Conservation (phyloP, 164 flowering plant species). For the Tetrastigma voinierianum region DNA sequence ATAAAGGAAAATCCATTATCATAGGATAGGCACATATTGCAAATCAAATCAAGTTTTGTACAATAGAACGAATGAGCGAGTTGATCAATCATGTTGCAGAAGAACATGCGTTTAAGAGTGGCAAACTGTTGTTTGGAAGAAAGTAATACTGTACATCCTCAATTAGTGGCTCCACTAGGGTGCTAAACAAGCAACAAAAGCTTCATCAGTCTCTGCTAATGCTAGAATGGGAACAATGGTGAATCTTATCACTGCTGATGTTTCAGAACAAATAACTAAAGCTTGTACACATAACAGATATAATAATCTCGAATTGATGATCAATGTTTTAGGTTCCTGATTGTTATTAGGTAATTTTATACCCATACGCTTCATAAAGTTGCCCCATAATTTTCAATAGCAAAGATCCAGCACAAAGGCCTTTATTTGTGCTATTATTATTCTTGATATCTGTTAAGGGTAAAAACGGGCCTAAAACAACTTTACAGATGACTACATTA, state of each 20-base stretch:
- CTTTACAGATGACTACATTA: background rate
- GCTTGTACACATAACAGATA: no score
- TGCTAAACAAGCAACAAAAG: no score
- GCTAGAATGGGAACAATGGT: background rate
- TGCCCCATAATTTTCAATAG: background rate
- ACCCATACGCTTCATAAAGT: background rate
- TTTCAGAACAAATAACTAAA: background rate
- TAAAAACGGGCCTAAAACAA: background rate
- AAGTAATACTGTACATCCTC: no score
- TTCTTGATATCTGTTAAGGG: background rate
- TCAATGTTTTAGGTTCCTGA: background rate
- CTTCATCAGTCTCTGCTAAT: no score
- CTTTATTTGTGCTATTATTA: background rate
- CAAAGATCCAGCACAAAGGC: background rate
- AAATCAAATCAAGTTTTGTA: no score
- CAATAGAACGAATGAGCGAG: no score
- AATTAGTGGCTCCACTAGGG: no score
- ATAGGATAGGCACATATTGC: no score
- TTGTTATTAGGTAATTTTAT: background rate
- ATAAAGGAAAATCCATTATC: background rate
- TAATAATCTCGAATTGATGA: background rate
- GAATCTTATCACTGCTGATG: background rate
- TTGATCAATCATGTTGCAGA: no score
- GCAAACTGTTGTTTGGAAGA: no score
- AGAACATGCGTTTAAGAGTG: no score